These are phyloP conservation scores for Metschnikowia gruessii DNA, from an alignment of 805 yeast genomes.

Conservation along the genomic window DNA sequence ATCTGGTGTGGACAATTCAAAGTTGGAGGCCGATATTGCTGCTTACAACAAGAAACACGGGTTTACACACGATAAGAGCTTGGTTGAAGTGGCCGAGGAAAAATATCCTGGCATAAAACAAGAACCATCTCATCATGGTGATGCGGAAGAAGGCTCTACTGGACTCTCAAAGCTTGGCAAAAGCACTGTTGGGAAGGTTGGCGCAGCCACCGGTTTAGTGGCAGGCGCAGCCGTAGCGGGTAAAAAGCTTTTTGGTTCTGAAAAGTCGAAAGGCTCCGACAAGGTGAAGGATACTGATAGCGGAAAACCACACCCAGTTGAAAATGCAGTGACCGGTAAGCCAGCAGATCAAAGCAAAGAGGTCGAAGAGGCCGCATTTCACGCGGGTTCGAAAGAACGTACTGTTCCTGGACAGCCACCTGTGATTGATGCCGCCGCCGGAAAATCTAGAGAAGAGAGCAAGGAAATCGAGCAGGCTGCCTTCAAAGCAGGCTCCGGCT, in stretches of 20 bases:
- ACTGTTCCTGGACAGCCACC: not conserved
- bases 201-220: constrained; percentile 11
- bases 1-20: constrained; percentile 14
- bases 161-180: constrained; percentile 4
- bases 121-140: constrained; percentile 17
- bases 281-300: not conserved
- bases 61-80: constrained; percentile 21
- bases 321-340: constrained; percentile 6
- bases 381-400: not conserved
- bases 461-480: constrained; percentile 7
- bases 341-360: constrained; percentile 5
- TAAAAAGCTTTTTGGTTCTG: constrained; percentile 1
- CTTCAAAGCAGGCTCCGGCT: constrained; percentile 1
- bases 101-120: constrained; percentile 18
- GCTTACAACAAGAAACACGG: constrained; percentile 31
- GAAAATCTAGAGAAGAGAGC: constrained; percentile 5
- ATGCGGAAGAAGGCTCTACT: constrained; percentile 2
- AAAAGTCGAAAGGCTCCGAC: not conserved
- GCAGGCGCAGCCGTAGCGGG: constrained; percentile 9
- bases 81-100: constrained; percentile 30
- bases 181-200: not conserved
- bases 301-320: not conserved
- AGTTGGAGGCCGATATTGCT: constrained; percentile 24
- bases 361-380: constrained; percentile 3
- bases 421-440: constrained; percentile 3